Evolutionary conservation across 1,139 yeast species (phyloP).

Genomic region (Suhomyces anneliseae): DNA sequence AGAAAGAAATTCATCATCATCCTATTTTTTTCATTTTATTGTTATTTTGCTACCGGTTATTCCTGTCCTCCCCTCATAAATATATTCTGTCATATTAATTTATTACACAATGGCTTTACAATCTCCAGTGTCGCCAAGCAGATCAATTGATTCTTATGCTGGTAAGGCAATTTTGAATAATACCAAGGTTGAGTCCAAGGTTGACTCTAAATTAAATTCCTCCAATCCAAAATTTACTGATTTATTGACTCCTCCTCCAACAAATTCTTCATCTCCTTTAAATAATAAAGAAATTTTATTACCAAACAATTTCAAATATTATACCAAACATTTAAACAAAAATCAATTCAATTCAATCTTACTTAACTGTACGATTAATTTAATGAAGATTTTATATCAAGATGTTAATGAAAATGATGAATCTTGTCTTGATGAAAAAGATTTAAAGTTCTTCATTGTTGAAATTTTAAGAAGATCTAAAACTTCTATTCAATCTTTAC

Average conservation of each 20-base stretch:
- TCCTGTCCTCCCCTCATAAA: neutral
- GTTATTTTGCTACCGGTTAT: constrained; percentile 9
- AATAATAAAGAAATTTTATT: constrained; percentile 14
- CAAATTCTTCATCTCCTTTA: constrained; percentile 16
- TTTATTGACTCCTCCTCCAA: constrained; percentile 21
- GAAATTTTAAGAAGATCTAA: constrained; percentile 71
- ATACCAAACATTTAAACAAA: constrained; percentile 41
- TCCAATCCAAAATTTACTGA: constrained; percentile 1
- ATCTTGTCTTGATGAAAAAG: constrained; percentile 19
- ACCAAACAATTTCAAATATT: constrained; percentile 44
- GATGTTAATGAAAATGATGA: constrained; percentile 10
- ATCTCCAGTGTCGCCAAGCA: constrained; percentile 12
- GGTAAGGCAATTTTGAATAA: neutral
- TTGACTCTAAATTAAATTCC: constrained; percentile 1
- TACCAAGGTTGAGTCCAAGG: constrained; percentile 5
- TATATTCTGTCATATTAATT: neutral
- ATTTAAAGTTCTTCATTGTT: constrained; percentile 50
- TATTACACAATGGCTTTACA: constrained; percentile 8
- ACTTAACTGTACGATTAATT: constrained; percentile 38
- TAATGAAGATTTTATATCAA: constrained; percentile 37
- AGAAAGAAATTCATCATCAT: neutral
- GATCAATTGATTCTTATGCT: neutral
- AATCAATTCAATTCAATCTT: constrained; percentile 43
- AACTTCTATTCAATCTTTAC: constrained; percentile 63
- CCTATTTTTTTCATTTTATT: constrained; percentile 3